Evolutionary conservation across 371 early-diverging fungal species (phyloP), one percentile per base, ranked within the genome.

Genomic region (Mucor circinelloides): DNA sequence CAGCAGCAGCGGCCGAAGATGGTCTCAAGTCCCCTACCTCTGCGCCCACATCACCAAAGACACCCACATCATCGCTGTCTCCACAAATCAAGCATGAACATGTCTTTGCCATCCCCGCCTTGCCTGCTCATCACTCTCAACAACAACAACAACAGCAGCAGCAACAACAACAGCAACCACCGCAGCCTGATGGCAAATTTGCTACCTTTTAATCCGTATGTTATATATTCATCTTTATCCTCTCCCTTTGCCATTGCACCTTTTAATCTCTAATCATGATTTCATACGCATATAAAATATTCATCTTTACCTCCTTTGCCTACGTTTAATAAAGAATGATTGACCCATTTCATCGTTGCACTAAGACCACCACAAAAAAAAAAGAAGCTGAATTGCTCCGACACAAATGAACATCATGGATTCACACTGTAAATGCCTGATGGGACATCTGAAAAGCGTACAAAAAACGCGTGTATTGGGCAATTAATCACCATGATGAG

Each of bases 31-130:
- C 60, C 28, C 60, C 67, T 9, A 60, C 63, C 1, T 63, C 69
- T 31, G 58, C 40, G 15, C 64, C 69, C 32, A 32, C 44, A 15
- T 69, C 69, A 19, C 69, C 69, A 31, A 64, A 31, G n/a, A 55
- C 64, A n/a, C 55, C 69, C 17, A 54, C 65, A 42, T 52, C 64
- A 10, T 42, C 64, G 13, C 4, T 40, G 0, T 56, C 67, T 15
- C 67, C 60, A 3, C 61, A 25, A 31, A 28, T 59, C 4, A 59
- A 59, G 21, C 12, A 57, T 27, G 66, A 66, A 23, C 60, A 66
- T 31, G 54, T 60, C 6, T 66, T 66, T 52, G 58, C 58, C 31
- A 23, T 60, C 6, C 58, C 66, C 19, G 42, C 48, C 5, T 60
- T 64, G 25, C 65, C 63, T 23, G 6, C 21, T 5, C 62, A 61